Conservation (phyloP, 331 rosid species). For the Acacia pycnantha region DNA sequence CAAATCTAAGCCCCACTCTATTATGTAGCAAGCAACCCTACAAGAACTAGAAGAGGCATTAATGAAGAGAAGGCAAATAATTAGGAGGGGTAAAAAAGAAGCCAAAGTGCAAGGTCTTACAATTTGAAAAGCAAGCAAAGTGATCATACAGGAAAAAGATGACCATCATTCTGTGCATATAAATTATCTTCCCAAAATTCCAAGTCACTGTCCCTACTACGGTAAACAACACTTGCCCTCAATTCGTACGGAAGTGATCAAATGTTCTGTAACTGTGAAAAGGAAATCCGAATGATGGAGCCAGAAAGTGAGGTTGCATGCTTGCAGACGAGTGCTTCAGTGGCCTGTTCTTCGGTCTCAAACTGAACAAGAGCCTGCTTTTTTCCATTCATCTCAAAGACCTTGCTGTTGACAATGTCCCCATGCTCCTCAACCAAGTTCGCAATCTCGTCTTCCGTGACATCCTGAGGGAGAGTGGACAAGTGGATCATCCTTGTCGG, state of each 20-base stretch:
- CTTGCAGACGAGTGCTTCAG: slow-evolving; percentile 96
- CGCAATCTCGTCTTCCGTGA: slow-evolving; percentile 77
- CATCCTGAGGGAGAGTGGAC: slow-evolving; percentile 86
- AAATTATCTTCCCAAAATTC: slow-evolving; percentile 38
- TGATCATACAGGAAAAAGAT: slow-evolving; percentile 43
- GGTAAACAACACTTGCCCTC: slow-evolving; percentile 39
- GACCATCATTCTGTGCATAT: slow-evolving; percentile 41
- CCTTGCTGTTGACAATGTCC: slow-evolving; percentile 66
- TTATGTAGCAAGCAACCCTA: slow-evolving; percentile 37
- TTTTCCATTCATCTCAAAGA: slow-evolving; percentile 95
- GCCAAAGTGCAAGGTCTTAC: slow-evolving; percentile 32
- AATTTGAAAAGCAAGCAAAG: slow-evolving; percentile 41
- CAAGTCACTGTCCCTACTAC: slow-evolving; percentile 41
- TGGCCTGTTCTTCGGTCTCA: slow-evolving; percentile 91
- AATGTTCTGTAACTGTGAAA: slow-evolving; percentile 84
- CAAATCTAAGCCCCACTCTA: neutral
- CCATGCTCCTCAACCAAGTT: slow-evolving; percentile 80
- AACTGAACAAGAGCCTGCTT: slow-evolving; percentile 86
- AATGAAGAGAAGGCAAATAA: slow-evolving; percentile 32
- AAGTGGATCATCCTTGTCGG: slow-evolving; percentile 90
- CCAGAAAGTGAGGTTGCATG: slow-evolving; percentile 83
- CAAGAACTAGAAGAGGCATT: slow-evolving; percentile 39
- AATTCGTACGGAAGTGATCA: slow-evolving; percentile 36
- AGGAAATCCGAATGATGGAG: slow-evolving; percentile 76
- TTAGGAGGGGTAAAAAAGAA: slow-evolving; percentile 9